Conservation (phyloP, 257 asterid species). For the Verbena officinalis region DNA sequence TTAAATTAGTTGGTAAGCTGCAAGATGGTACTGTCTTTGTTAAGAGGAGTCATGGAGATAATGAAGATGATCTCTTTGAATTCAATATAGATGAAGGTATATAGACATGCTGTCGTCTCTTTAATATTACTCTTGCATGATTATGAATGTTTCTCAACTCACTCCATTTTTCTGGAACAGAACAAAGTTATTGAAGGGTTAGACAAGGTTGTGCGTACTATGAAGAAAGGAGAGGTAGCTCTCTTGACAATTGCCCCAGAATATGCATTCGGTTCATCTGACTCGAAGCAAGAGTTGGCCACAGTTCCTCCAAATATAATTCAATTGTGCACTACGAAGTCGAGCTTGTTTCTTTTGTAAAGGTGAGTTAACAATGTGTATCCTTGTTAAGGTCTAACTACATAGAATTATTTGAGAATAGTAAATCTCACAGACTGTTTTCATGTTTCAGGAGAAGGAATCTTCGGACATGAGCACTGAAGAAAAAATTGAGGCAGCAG, state of each 20-base stretch:
- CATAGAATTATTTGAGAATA: background rate
- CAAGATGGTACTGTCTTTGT: conserved; percentile 63
- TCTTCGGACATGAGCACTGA: conserved; percentile 75
- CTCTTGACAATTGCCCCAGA: conserved; percentile 57
- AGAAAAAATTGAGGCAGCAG: conserved; percentile 70
- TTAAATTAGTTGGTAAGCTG: conserved; percentile 66
- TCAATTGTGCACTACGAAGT: conserved; percentile 60
- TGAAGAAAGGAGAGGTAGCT: conserved; percentile 74
- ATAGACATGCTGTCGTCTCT: background rate
- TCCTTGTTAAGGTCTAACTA: background rate
- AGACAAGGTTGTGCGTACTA: conserved; percentile 57
- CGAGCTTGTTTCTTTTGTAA: conserved; percentile 66
- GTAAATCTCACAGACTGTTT: background rate
- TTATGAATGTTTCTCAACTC: background rate
- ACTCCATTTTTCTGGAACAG: conserved; percentile 34
- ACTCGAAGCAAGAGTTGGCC: conserved; percentile 56
- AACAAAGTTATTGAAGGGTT: conserved; percentile 72
- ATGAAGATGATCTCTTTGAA: conserved; percentile 61
- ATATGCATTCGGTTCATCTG: conserved; percentile 65
- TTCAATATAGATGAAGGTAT: conserved; percentile 77
- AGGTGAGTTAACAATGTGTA: conserved; percentile 39
- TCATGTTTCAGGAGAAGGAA: conserved; percentile 57
- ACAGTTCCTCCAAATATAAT: conserved; percentile 67
- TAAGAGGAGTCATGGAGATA: conserved; percentile 50
- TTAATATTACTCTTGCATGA: background rate